Conservation (phyloP, 2,329 filamentous ascomycete species). For the Apiospora malaysiana region DNA sequence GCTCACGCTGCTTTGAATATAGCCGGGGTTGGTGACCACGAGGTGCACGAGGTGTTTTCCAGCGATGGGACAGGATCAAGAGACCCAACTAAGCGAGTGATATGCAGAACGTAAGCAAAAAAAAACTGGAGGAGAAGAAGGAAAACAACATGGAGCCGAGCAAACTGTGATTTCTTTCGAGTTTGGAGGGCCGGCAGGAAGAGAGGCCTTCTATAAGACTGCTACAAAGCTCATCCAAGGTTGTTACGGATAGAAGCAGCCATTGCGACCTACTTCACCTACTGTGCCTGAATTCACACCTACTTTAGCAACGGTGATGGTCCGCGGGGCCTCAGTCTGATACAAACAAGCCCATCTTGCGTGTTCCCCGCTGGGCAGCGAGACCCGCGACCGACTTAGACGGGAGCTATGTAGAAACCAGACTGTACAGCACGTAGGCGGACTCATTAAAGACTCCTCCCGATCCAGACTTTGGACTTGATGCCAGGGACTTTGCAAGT, state of each 20-base stretch:
- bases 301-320: not conserved
- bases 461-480: not conserved
- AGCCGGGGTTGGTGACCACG: constrained; percentile 33
- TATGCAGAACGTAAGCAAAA: constrained; percentile 19
- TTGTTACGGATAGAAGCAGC: constrained; percentile 9
- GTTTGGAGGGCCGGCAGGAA: constrained; percentile 15
- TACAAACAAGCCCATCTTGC: not conserved
- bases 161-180: constrained; percentile 3
- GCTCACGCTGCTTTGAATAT: constrained; percentile 33
- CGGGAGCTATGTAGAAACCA: not conserved
- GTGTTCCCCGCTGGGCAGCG: not conserved
- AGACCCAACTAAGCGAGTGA: constrained; percentile 28
- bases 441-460: not conserved
- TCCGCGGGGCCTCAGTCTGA: not conserved
- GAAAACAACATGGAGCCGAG: constrained; percentile 19
- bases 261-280: not conserved
- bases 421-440: not conserved
- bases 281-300: not conserved
- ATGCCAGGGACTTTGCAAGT: not conserved
- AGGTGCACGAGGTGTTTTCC: constrained; percentile 35
- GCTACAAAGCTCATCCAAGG: not conserved
- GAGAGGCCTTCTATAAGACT: constrained; percentile 25
- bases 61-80: constrained; percentile 29
- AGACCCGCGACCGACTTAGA: not conserved
- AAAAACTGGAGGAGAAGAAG: not conserved